Conservation (phyloP, 805 yeast genomes). For the Wickerhamiella australiensis region DNA sequence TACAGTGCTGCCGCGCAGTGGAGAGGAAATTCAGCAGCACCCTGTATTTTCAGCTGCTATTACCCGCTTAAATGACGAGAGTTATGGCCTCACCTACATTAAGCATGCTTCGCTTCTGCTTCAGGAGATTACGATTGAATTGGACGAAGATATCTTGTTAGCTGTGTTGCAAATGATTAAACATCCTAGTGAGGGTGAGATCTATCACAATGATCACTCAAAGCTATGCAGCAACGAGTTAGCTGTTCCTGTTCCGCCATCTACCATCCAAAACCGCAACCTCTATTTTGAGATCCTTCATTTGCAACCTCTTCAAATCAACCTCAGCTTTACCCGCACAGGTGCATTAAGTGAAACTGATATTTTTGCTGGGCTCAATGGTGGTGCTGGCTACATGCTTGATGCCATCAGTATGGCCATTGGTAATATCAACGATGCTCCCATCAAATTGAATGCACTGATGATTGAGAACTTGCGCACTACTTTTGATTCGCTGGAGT, state of each 20-base stretch:
- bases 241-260: slow-evolving; percentile 60
- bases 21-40: slow-evolving; percentile 72
- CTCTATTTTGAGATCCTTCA: slow-evolving; percentile 86
- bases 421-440: slow-evolving; percentile 95
- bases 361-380: slow-evolving; percentile 32
- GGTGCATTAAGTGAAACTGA: slow-evolving; percentile 49
- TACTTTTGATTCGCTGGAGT: slow-evolving; percentile 59
- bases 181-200: slow-evolving; percentile 9
- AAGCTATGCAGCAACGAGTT: slow-evolving; percentile 49
- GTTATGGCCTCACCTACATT: slow-evolving; percentile 80
- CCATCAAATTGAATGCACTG: slow-evolving; percentile 76
- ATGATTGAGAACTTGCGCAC: slow-evolving; percentile 81
- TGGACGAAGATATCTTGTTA: slow-evolving; percentile 85
- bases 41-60: slow-evolving; percentile 83
- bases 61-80: slow-evolving; percentile 72
- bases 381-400: slow-evolving; percentile 39
- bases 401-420: slow-evolving; percentile 91
- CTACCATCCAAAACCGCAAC: slow-evolving; percentile 48
- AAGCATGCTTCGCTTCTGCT: slow-evolving; percentile 82
- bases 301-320: slow-evolving; percentile 80
- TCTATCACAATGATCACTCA: slow-evolving; percentile 28
- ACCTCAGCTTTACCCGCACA: slow-evolving; percentile 75
- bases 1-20: slow-evolving; percentile 72
- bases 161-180: slow-evolving; percentile 66
- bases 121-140: slow-evolving; percentile 84